These are phyloP conservation scores for Amphibolis antarctica DNA, from an alignment of 106 monocot genomes.

Conservation along the genomic window DNA sequence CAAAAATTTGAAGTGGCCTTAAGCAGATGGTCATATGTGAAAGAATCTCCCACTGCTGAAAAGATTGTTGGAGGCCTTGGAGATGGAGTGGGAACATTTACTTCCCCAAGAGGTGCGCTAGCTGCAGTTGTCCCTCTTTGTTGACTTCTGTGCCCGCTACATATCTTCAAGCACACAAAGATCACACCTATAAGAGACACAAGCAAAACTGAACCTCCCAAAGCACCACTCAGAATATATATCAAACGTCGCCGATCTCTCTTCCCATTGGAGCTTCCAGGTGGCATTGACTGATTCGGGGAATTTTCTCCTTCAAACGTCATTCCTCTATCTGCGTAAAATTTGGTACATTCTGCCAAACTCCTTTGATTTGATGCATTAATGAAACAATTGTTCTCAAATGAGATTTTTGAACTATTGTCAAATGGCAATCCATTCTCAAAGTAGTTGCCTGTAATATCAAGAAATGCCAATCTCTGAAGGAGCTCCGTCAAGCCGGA, in stretches of 20 bases:
- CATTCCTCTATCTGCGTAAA: conserved; percentile 40
- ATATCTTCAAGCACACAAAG: conserved; percentile 18
- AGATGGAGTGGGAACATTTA: background rate
- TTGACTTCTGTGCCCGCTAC: background rate
- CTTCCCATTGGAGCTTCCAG: conserved; percentile 12
- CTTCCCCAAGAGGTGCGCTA: conserved; percentile 6
- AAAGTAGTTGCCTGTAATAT: conserved; percentile 63
- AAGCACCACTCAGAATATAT: conserved; percentile 49
- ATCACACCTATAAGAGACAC: conserved; percentile 13
- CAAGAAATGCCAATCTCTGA: conserved; percentile 15
- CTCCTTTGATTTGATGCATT: conserved; percentile 33
- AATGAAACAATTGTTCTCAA: conserved; percentile 43
- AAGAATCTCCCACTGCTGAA: conserved; percentile 50
- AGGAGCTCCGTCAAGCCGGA: conserved; percentile 9
- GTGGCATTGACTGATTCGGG: conserved; percentile 1
- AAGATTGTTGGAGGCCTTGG: conserved; percentile 14
- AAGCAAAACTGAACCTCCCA: conserved; percentile 31
- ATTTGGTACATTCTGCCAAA: conserved; percentile 27
- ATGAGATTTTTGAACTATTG: conserved; percentile 11
- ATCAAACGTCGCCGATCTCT: conserved; percentile 19
- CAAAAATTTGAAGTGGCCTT: conserved; percentile 40
- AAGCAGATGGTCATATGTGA: conserved; percentile 43
- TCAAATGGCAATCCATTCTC: conserved; percentile 25
- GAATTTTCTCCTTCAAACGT: conserved; percentile 16
- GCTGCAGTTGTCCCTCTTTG: background rate